Base-by-base conservation (phyloP, 768 basidiomycete genomes). In the Multifurca ochricompacta region DNA sequence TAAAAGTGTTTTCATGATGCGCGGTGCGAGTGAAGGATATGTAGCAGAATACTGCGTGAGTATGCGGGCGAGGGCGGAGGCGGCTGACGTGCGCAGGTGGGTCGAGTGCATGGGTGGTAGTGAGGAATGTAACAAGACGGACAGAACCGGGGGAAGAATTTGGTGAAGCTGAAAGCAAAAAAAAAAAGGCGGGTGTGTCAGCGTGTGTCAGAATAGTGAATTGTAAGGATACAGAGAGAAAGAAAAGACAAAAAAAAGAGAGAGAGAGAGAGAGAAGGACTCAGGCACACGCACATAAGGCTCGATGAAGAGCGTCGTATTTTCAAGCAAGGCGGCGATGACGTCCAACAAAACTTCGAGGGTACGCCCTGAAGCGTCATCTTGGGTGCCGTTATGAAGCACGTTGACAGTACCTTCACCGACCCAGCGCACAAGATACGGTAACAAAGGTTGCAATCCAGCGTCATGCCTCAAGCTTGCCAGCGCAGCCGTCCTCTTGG, bases 351-450 rank as follows among this genome's bases (percentile, higher is more conserved):
- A 71, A 27, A 91, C 83, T 58, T 89, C 89, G 2, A 99, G 74
- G 6, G 82, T 74, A 55, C 76, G 74, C 11, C 90, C 83, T 56
- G 91, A 83, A 49, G 70, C 71, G 54, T 88, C 86, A 18, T 71
- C 73, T 55, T 84, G 79, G 10, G 64, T 48, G 9, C 70, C 73
- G 31, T 74, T 70, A 48, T 67, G 69, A 39, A 92, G 68, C 0
- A 80, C 80, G 6, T 72, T 73, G 13, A 87, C 83, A 1, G 91
- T 86, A 35, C 91, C 86, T 65, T 97, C 93, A 14, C 86, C 89
- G 0, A 95, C 79, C 96, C 96, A 99, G 34, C 90, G 82, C 44
- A 97, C 88, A 27, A 99, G 75, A 65, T 98, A 98, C 0, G 95
- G 92, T 23, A 99, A 69, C 16, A 99, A 77, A 4, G 91, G 87